Evolutionary conservation across 2,329 filamentous ascomycete genomes (phyloP), one percentile per base, ranked within the genome.

Genomic region (Rutstroemia sp.): DNA sequence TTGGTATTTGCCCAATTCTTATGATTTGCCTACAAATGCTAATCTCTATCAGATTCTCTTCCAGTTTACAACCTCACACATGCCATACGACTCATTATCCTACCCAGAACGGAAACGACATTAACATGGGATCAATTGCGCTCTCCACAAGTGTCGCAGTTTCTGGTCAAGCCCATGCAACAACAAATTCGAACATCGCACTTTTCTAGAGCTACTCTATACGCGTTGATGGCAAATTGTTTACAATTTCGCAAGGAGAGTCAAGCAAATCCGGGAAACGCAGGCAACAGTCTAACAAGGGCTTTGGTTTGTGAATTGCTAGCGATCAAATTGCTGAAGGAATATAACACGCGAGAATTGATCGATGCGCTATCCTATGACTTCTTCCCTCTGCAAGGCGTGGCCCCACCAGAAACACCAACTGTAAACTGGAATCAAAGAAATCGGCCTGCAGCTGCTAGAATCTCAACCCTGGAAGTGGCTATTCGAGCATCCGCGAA

Each of bases 291-390:
- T 72, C 86, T 82, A 64, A 96, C 92, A 8, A 82, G 92, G 63
- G 89, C 91, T 46, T 83, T 92, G 74, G 86, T 96, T 48, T 95
- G 91, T 73, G 92, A 97, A 74, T 78, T 97, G 57, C 76, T 97
- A 48, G 90, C 92, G 14, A 89, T 96, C 71, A 89, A 95, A 70
- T 70, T 96, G 60, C 75, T 97, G 61, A 92, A 89, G 73, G 92
- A 97, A 69, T 96, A 92, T 72, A 85, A 82, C 19, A 95, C 89
- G 0, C 78, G 91, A 57, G 92, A 96, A 72, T 78, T 97, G 63
- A 95, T 96, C 63, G 92, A 97, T 74, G 91, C 90, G 3, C 77
- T 97, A 42, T 95, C 90, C 25, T 96, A 96, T 72, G 92, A 96
- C 70, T 96, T 96, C 70, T 89, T 94, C 69, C 92, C 92, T 0